A percentile compares a stretch with the other conserved stretches of the same genome.
These are phyloP conservation scores for Pyracantha coccinea DNA, from an alignment of 331 rosid species.

Conservation along the genomic window DNA sequence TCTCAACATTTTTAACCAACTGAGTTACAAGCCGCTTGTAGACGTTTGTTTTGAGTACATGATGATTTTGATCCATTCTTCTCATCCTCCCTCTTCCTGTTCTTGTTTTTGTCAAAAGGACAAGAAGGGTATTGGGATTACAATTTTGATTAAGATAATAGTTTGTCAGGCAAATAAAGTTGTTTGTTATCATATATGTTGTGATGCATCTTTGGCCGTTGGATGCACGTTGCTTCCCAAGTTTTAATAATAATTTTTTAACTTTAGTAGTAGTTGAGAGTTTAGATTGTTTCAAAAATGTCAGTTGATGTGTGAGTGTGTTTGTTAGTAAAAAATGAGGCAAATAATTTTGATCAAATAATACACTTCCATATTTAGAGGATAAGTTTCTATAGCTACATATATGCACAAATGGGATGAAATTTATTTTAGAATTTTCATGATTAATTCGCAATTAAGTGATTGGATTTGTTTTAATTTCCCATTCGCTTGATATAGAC, in stretches of 20 bases:
- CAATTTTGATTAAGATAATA: background rate
- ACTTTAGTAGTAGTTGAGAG: background rate
- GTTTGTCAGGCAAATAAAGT: background rate
- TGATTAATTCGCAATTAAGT: background rate
- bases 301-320: background rate
- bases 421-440: background rate
- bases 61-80: background rate
- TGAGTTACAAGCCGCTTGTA: too few relatives aligned
- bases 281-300: background rate
- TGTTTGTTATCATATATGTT: background rate
- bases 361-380: background rate
- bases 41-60: background rate
- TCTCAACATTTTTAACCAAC: too few relatives aligned
- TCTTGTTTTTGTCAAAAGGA: background rate
- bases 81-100: background rate
- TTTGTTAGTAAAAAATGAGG: background rate
- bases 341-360: background rate
- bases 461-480: background rate
- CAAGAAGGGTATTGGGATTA: background rate
- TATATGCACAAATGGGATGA: background rate
- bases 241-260: background rate
- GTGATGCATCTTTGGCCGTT: background rate
- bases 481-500: background rate
- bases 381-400: background rate
- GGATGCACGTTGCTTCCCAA: conserved; percentile 1